Percentiles rank a stretch among this genome's conserved stretches.
Conservation (phyloP, 2,329 filamentous ascomycete species). For the Nothopassalora personata region DNA sequence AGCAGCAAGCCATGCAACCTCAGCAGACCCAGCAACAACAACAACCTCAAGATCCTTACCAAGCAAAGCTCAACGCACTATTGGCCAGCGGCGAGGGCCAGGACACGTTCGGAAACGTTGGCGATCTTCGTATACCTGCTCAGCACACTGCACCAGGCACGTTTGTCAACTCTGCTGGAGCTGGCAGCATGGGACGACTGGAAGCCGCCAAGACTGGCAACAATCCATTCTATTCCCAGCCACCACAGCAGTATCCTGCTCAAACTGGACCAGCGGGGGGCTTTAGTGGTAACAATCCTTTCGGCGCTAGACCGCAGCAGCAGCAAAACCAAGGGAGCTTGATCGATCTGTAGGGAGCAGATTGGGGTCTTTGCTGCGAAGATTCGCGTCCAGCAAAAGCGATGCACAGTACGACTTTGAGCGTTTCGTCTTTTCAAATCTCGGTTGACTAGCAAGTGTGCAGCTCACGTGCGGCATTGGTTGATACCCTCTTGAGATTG, state of each 20-base stretch:
- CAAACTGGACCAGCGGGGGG: constrained; percentile 47
- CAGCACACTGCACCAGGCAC: constrained; percentile 95
- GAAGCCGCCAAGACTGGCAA: constrained; percentile 65
- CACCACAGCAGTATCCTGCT: constrained; percentile 42
- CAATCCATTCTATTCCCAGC: constrained; percentile 82
- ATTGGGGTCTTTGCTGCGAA: background rate
- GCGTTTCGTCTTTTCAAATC: background rate
- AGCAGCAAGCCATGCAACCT: constrained; percentile 39
- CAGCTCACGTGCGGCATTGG: background rate
- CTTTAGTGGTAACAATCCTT: constrained; percentile 49
- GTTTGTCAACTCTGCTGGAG: constrained; percentile 91
- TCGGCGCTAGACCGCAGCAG: constrained; percentile 46
- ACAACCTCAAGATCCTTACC: constrained; percentile 50
- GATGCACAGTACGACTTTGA: constrained; percentile 1
- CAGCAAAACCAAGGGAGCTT: constrained; percentile 47
- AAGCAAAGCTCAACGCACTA: constrained; percentile 76
- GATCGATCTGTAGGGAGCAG: constrained; percentile 49
- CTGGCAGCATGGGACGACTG: constrained; percentile 62
- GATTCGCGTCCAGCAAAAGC: background rate
- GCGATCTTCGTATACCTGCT: constrained; percentile 87
- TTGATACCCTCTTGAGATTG: background rate
- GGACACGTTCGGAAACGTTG: constrained; percentile 97
- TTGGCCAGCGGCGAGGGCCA: constrained; percentile 84
- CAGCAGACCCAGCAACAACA: constrained; percentile 37
- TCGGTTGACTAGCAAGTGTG: background rate